Evolutionary conservation across 2,329 filamentous ascomycete species (phyloP).

Genomic region (Beauveria bassiana): DNA sequence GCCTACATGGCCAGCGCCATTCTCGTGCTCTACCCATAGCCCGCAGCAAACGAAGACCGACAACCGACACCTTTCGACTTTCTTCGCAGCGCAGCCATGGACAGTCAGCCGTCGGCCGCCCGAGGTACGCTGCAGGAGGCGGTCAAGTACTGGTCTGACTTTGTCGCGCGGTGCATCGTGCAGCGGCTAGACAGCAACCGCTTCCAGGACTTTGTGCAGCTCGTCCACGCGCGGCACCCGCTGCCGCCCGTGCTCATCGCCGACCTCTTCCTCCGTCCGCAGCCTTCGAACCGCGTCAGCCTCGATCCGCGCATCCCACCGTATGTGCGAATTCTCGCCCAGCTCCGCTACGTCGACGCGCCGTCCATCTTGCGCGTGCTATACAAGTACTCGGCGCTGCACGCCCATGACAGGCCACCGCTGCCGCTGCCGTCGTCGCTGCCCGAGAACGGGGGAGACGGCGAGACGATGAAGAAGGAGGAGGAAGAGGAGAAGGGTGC

Average conservation of each 20-base stretch:
- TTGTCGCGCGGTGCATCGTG: conserved; percentile 42
- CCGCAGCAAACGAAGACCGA: neutral
- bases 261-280: conserved; percentile 51
- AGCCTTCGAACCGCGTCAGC: conserved; percentile 36
- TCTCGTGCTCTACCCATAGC: neutral
- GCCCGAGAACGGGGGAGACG: neutral
- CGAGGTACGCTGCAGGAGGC: conserved; percentile 21
- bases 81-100: neutral
- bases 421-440: neutral
- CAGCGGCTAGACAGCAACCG: conserved; percentile 43
- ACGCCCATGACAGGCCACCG: conserved; percentile 20
- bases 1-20: neutral
- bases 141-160: conserved; percentile 39
- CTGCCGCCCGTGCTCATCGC: conserved; percentile 44
- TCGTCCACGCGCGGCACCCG: conserved; percentile 44
- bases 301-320: conserved; percentile 52
- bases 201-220: conserved; percentile 44
- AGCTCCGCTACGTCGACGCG: conserved; percentile 43
- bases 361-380: conserved; percentile 47
- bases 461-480: conserved; percentile 16
- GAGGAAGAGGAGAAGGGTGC: conserved; percentile 12
- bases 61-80: neutral
- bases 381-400: conserved; percentile 49
- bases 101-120: conserved; percentile 8
- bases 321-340: conserved; percentile 51